Percentiles rank a stretch among this genome's conserved stretches.
phyloP scores from a whole-genome alignment of 1,284 basidiomycete genomes.

The Trametes polyzona region DNA sequence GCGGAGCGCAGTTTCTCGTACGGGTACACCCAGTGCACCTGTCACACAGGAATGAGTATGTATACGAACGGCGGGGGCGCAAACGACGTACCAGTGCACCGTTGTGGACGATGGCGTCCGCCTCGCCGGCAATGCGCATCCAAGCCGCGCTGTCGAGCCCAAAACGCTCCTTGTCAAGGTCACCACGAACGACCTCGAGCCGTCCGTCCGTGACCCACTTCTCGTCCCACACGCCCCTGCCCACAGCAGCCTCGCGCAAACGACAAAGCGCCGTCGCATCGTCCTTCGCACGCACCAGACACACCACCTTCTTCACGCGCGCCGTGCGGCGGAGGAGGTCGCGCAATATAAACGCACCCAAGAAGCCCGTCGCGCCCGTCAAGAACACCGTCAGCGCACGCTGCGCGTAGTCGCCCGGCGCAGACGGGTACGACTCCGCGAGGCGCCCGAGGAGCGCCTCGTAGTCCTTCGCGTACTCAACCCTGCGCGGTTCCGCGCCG shows the following conservation, averaged over 20 bases:
- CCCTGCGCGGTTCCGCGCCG: constrained; percentile 25
- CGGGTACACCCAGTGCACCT: constrained; percentile 99
- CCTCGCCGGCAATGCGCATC: constrained; percentile 72
- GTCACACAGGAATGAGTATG: neutral
- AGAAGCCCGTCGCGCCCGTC: constrained; percentile 96
- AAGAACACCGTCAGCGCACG: constrained; percentile 84
- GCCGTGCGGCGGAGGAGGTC: constrained; percentile 73
- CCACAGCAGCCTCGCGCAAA: constrained; percentile 77
- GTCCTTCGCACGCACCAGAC: constrained; percentile 82
- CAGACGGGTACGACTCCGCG: constrained; percentile 59
- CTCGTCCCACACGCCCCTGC: constrained; percentile 93
- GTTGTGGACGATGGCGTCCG: constrained; percentile 92
- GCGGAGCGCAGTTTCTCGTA: constrained; percentile 92
- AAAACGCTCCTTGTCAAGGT: constrained; percentile 79
- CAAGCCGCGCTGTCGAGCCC: constrained; percentile 76
- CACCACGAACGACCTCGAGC: constrained; percentile 88
- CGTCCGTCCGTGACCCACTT: constrained; percentile 76
- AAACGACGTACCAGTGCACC: constrained; percentile 81
- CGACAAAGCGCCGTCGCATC: constrained; percentile 70
- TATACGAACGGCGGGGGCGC: neutral
- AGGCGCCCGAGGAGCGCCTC: constrained; percentile 66
- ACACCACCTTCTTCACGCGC: constrained; percentile 86
- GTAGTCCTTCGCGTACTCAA: constrained; percentile 85
- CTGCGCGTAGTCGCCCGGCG: constrained; percentile 55
- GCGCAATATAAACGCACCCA: constrained; percentile 91